phyloP scores from a whole-genome alignment of 345 rosid species.

The Gossypium mustelinum region DNA sequence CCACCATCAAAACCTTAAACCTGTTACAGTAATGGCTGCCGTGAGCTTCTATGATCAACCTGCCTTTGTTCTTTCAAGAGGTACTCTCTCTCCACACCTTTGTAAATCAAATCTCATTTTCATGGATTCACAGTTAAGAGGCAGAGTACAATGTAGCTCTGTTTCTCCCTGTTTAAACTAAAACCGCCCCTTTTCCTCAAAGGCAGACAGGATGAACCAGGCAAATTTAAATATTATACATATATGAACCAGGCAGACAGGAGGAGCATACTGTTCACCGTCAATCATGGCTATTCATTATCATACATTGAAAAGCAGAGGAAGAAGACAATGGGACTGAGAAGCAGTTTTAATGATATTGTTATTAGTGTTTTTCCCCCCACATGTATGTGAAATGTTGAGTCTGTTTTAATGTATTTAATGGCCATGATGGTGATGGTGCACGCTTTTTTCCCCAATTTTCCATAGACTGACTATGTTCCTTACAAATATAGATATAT shows the following conservation, averaged over 20 bases:
- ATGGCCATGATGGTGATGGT: constrained; percentile 17
- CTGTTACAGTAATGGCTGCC: constrained; percentile 27
- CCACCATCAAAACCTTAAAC: constrained; percentile 3
- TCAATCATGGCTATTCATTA: constrained; percentile 22
- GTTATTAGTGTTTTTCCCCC: not conserved
- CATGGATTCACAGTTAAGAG: constrained; percentile 29
- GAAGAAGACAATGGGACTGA: constrained; percentile 14
- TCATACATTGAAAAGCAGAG: constrained; percentile 22
- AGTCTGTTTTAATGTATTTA: constrained; percentile 14
- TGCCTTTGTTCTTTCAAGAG: constrained; percentile 24
- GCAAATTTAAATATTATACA: constrained; percentile 24
- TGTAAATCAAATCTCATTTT: constrained; percentile 31
- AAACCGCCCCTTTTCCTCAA: constrained; percentile 16
- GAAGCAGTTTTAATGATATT: constrained; percentile 19
- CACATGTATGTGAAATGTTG: constrained; percentile 17
- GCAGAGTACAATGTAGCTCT: constrained; percentile 34
- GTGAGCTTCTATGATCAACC: constrained; percentile 27
- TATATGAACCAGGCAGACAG: constrained; percentile 30
- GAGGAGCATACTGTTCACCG: constrained; percentile 18
- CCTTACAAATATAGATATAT: constrained; percentile 9
- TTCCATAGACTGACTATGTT: constrained; percentile 6
- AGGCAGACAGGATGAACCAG: constrained; percentile 68
- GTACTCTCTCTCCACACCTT: constrained; percentile 10
- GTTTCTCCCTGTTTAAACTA: constrained; percentile 19
- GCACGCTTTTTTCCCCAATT: constrained; percentile 14